Base-by-base conservation (phyloP, 2,329 filamentous ascomycete species). In the Aplosporella prunicola region DNA sequence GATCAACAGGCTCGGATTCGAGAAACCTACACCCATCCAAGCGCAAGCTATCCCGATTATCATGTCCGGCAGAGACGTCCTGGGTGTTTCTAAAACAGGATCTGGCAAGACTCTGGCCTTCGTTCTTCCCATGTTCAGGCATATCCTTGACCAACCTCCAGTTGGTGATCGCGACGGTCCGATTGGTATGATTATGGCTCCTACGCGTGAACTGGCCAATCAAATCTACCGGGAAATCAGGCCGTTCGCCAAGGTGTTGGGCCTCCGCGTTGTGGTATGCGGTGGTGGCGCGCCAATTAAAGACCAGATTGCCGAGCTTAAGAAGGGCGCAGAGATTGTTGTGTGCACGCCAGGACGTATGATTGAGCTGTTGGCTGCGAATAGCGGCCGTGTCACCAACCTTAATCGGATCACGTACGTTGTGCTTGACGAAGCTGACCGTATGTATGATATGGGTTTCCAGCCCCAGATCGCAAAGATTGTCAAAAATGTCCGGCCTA, bases 401-500 rank as follows among this genome's bases (percentile, higher is more conserved):
- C 69, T 98, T 40, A 78, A 75, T 48, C 76, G 91, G 45, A 85
- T 94, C 9, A 91, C 86, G 0, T 98, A 96, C 57, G 78, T 95
- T 16, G 91, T 98, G 9, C 74, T 98, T 25, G 91, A 98, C 56
- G 91, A 98, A 63, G 91, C 91, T 32, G 91, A 98, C 61, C 82
- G 91, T 44, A 96, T 98, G 91, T 95, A 96, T 56, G 91, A 98
- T 58, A 96, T 98, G 91, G 91, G 91, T 10, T 98, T 98, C 54
- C 89, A 94, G 62, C 89, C 91, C 2, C 91, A 98, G 59, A 88
- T 98, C 37, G 91, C 91, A 77, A 95, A 93, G 61, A 91, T 98
- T 41, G 79, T 96, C 55, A 78, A 78, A 47, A 94, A 91, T 52
- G 82, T 94, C 57, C 80, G 91, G 32, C 88, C 91, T 1, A 84